Conservation (phyloP, 306 rosid genomes). For the Quercus bicolor region DNA sequence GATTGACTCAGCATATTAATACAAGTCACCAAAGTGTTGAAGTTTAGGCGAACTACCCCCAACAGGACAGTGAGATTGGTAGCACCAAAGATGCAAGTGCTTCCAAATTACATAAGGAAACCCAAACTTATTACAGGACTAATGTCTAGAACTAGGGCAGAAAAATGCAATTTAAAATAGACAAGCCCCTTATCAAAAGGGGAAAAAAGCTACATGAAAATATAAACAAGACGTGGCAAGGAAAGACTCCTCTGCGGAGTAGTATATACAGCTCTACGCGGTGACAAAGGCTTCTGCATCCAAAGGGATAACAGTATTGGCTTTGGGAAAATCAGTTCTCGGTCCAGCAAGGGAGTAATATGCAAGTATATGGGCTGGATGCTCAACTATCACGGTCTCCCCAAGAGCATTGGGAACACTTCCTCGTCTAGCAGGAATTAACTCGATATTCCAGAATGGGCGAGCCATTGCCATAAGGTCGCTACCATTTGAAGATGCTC, state of each 20-base stretch:
- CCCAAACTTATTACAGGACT: slow-evolving; percentile 61
- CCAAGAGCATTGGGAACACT: slow-evolving; percentile 5
- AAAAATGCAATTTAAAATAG: slow-evolving; percentile 24
- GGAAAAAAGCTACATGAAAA: slow-evolving; percentile 20
- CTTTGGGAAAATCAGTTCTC: slow-evolving; percentile 73
- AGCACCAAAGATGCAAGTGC: slow-evolving; percentile 32
- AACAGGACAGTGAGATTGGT: slow-evolving; percentile 23
- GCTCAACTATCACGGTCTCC: slow-evolving; percentile 35
- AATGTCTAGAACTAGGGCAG: slow-evolving; percentile 39
- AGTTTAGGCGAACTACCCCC: not conserved
- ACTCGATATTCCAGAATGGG: slow-evolving; percentile 86
- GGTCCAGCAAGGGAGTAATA: slow-evolving; percentile 98
- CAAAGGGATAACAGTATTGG: slow-evolving; percentile 66
- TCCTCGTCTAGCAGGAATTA: slow-evolving; percentile 65
- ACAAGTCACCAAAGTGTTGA: not conserved
- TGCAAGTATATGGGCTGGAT: slow-evolving; percentile 91
- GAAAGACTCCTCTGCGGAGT: not conserved
- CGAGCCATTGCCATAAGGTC: slow-evolving; percentile 84
- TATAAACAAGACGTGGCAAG: slow-evolving; percentile 45
- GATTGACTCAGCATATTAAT: not conserved
- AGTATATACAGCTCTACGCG: slow-evolving; percentile 51
- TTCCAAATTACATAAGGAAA: slow-evolving; percentile 45
- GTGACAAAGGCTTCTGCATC: slow-evolving; percentile 33
- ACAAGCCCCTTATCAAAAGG: slow-evolving; percentile 38
- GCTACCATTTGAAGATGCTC: slow-evolving; percentile 50